Percentiles rank a stretch among this genome's conserved stretches.
Evolutionary conservation across 768 basidiomycete species (phyloP).

Genomic region (Rhodocollybia butyracea): DNA sequence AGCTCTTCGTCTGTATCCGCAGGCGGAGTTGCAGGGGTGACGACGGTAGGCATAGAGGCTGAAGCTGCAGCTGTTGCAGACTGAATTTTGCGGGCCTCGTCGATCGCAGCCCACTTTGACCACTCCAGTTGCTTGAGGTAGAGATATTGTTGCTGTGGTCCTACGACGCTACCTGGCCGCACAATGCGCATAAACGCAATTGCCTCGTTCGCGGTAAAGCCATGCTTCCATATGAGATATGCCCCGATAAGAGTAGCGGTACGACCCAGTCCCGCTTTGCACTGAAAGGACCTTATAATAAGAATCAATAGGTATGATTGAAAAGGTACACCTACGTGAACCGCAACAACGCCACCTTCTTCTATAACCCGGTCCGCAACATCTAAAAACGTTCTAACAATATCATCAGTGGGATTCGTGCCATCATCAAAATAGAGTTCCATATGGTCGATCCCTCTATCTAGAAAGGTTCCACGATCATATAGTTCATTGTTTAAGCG

Average conservation of each 20-base stretch:
- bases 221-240: conserved; percentile 98
- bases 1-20: conserved; percentile 71
- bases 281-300: conserved; percentile 43
- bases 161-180: conserved; percentile 90
- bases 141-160: conserved; percentile 92
- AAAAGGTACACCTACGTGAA: conserved; percentile 60
- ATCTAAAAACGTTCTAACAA: conserved; percentile 88
- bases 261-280: conserved; percentile 94
- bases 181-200: conserved; percentile 99
- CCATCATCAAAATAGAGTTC: conserved; percentile 98
- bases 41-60: conserved; percentile 35
- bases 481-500: conserved; percentile 93
- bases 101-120: conserved; percentile 89
- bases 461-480: conserved; percentile 75
- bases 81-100: conserved; percentile 62
- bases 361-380: conserved; percentile 78
- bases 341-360: conserved; percentile 77
- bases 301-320: not conserved
- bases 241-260: conserved; percentile 97
- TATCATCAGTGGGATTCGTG: conserved; percentile 95
- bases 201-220: conserved; percentile 92
- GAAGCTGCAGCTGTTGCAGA: conserved; percentile 28
- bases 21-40: conserved; percentile 78
- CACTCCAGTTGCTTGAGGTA: conserved; percentile 93
- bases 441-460: conserved; percentile 83